Evolutionary conservation across 108 stramenopile species (phyloP), one percentile per base, ranked within the genome.

Genomic region (Discostella stelligeroides): DNA sequence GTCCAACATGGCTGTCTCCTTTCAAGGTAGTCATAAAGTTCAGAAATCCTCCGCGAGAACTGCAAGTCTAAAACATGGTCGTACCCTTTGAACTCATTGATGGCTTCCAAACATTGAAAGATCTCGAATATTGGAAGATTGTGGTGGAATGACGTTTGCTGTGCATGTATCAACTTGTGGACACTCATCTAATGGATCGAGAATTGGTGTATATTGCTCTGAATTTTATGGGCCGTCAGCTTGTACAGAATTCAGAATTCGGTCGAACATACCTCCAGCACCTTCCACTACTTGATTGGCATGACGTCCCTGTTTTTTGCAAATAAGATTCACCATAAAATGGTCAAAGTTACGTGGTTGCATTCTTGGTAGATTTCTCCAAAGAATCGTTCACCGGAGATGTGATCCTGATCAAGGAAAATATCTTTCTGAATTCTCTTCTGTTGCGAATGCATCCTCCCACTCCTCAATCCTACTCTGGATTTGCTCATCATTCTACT

Each of bases 151-250:
- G 60, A 87, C 28, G 82, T 92, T 17, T 72, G 79, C 13, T 86
- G 86, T 46, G 91, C 88, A 92, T 92, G 91, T 92, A 88, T 63
- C 68, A 77, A 21, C 68, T 92, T 30, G 82, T 92, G 4, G 91
- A 92, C 63, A 74, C 82, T 23, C 80, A 87, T 49, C 71, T 70
- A 15, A 72, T 89, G 14, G 73, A 83, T 29, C 81, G 91, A 30
- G 88, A 92, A 50, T 76, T 86, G 17, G 88, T 92, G 2, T 72
- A 82, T 8, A 72, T 88, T 14, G 83, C 88, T 0, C 60, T 82
- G 23, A 81, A 81, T 21, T 92, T 86, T 55, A 79, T 92, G 54
- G 88, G 88, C 74, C 63, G 70, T 1, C 70, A 60, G 34, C 73
- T 88, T 3, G 60, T 79, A 8, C 45, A 76, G 17, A 46, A 63